These are phyloP conservation scores for Colletotrichum aenigma DNA, from an alignment of 2,329 filamentous ascomycete species.

Conservation along the genomic window DNA sequence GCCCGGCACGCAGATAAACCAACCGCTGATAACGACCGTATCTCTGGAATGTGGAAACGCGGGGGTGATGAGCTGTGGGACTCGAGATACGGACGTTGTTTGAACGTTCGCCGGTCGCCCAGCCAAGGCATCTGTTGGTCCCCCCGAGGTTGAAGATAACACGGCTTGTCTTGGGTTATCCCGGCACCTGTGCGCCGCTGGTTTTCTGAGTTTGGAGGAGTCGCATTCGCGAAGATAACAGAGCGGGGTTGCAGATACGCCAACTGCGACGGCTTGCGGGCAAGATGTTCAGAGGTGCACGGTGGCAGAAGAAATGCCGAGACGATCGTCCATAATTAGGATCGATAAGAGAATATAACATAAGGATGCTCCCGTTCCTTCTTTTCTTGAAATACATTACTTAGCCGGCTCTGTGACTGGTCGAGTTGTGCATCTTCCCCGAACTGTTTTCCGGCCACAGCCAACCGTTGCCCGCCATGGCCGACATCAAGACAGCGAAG, in stretches of 20 bases:
- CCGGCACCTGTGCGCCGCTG: neutral
- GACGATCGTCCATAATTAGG: neutral
- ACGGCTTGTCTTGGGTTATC: neutral
- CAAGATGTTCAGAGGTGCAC: neutral
- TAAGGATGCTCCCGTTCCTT: neutral
- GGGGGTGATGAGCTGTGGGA: neutral
- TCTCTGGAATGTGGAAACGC: neutral
- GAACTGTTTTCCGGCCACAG: neutral
- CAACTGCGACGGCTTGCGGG: neutral
- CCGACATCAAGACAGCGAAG: conserved; percentile 1
- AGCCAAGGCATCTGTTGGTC: neutral
- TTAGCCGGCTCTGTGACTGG: neutral
- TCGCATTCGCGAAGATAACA: neutral
- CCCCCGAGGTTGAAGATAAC: neutral
- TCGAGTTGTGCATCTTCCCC: neutral
- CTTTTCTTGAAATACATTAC: neutral
- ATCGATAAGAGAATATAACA: neutral
- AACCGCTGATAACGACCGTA: neutral
- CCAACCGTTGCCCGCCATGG: neutral
- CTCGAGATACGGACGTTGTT: neutral
- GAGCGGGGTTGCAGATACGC: neutral
- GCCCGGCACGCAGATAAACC: neutral
- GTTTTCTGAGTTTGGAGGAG: neutral
- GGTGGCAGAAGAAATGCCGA: neutral
- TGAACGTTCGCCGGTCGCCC: neutral